Evolutionary conservation across 1,284 basidiomycete species (phyloP), one percentile per base, ranked within the genome.

Genomic region (Somion occarium): DNA sequence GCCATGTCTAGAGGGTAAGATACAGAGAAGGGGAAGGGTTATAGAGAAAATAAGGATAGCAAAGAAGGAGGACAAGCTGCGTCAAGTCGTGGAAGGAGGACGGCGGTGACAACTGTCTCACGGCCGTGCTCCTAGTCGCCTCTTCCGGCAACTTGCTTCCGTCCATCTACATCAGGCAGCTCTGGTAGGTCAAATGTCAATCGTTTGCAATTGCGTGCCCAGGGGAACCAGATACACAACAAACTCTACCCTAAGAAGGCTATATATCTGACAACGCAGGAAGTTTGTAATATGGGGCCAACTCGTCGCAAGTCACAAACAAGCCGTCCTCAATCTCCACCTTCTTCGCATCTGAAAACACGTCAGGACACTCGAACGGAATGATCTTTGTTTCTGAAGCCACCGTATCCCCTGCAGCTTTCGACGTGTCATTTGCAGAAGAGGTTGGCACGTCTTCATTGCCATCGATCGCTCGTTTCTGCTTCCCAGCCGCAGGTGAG

Each of bases 281-380:
- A 22, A 43, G 18, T 5, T 43, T 52, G 56, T 75, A 80, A 56
- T 73, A 73, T 18, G 69, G 70, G 60, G 61, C 56, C 50, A 82
- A 47, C 53, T 76, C 55, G 2, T 73, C 68, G 62, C 78, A 81
- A 20, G 70, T 73, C 48, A 75, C 75, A 56, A 61, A 78, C 12
- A 80, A 46, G 1, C 65, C 78, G 50, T 76, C 68, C 50, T 80
- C 79, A 34, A 82, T 59, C 67, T 78, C 72, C n/a, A 74, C 69
- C 46, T 58, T 44, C 24, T 62, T 39, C 45, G 55, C 58, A 4
- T 56, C 49, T 7, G 58, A 54, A 59, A 78, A 78, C 4, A 73
- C 70, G 1, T 53, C 57, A 1, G 78, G 78, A 59, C 78, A 79
- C 30, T 61, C 62, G 59, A 78, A 77, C 2, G 59, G 55, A n/a